Conservation (phyloP, 176 grass and related monocot genomes). For the Pontederia paniculata region DNA sequence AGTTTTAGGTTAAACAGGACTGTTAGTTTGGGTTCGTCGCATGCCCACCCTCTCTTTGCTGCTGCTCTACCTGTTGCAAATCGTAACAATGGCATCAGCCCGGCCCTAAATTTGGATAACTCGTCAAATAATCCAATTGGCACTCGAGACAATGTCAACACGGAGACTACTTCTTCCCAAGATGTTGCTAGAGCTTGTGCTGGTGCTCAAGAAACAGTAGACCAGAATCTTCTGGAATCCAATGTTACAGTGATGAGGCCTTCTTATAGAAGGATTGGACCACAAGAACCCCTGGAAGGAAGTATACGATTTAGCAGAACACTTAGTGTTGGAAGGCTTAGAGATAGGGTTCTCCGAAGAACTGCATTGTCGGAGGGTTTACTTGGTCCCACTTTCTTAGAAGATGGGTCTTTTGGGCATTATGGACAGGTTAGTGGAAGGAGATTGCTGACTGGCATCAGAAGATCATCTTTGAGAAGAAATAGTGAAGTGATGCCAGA, state of each 20-base stretch:
- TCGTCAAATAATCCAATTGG: too few relatives aligned
- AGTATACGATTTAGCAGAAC: conserved; percentile 84
- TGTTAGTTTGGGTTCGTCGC: conserved; percentile 71
- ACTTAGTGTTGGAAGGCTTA: conserved; percentile 67
- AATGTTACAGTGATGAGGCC: conserved; percentile 27
- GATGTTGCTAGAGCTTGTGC: conserved; percentile 39
- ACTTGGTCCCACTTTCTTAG: conserved; percentile 44
- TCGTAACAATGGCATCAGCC: too few relatives aligned
- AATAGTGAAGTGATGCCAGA: conserved; percentile 36
- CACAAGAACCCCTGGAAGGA: conserved; percentile 70
- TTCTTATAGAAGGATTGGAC: conserved; percentile 41
- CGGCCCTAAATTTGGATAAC: too few relatives aligned
- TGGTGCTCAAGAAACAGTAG: conserved; percentile 35
- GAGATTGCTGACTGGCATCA: conserved; percentile 39
- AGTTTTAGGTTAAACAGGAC: conserved; percentile 79
- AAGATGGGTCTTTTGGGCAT: conserved; percentile 54
- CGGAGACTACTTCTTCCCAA: conserved; percentile 6
- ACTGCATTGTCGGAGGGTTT: conserved; percentile 71
- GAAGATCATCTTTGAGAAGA: conserved; percentile 43
- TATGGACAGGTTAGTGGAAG: conserved; percentile 35
- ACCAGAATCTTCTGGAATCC: conserved; percentile 41
- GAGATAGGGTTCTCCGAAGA: conserved; percentile 86
- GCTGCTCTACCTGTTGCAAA: conserved; percentile 30
- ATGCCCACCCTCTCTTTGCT: conserved; percentile 49
- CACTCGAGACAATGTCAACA: too few relatives aligned